Evolutionary conservation across 352 stramenopile genomes (phyloP).

Genomic region (Globisporangium emineosum): DNA sequence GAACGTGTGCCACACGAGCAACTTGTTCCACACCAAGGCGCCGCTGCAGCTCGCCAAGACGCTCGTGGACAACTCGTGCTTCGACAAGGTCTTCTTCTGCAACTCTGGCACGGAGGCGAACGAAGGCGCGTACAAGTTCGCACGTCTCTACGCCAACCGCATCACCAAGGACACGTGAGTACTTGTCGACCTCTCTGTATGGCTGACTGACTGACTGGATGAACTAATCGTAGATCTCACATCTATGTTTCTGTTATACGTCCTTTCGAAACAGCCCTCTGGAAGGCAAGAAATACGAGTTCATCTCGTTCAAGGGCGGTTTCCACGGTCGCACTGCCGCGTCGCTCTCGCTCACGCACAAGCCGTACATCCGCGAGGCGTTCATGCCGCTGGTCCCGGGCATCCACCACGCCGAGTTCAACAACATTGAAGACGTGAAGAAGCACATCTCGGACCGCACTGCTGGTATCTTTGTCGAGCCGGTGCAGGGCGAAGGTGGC

Average conservation of each 20-base stretch:
- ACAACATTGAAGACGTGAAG: constrained; percentile 83
- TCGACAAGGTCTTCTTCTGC: constrained; percentile 98
- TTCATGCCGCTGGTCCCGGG: constrained; percentile 81
- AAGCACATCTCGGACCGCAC: constrained; percentile 69
- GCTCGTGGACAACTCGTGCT: constrained; percentile 94
- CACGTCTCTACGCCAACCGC: constrained; percentile 70
- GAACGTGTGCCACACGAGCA: constrained; percentile 94
- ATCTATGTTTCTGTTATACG: neutral
- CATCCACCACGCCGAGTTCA: constrained; percentile 74
- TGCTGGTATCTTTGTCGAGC: constrained; percentile 79
- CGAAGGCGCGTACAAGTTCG: constrained; percentile 87
- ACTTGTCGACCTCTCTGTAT: neutral
- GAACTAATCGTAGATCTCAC: neutral
- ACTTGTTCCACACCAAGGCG: constrained; percentile 96
- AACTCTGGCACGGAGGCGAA: constrained; percentile 94
- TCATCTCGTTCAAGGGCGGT: constrained; percentile 86
- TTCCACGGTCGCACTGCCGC: constrained; percentile 84
- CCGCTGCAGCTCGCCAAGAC: constrained; percentile 93
- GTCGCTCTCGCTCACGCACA: constrained; percentile 82
- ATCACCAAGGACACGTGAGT: constrained; percentile 68
- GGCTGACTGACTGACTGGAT: neutral
- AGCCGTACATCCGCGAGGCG: constrained; percentile 80
- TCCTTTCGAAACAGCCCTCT: constrained; percentile 30
- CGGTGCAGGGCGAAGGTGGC: constrained; percentile 92
- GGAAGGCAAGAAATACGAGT: constrained; percentile 78